These are phyloP conservation scores for Blastomyces silverae DNA, from an alignment of 2,329 filamentous ascomycete genomes.

Conservation along the genomic window DNA sequence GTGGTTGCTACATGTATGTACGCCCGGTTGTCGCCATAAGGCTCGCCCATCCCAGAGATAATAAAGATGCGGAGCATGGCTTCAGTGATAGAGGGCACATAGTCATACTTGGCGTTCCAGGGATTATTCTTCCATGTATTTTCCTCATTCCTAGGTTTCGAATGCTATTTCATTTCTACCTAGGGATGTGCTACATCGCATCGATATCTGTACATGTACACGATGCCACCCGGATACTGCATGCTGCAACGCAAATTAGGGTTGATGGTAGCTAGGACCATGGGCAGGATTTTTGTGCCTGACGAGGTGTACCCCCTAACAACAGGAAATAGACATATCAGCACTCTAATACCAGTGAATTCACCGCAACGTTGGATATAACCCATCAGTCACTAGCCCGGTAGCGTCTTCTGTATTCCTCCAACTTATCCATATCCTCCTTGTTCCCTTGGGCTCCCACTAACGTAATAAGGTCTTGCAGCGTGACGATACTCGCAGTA, in stretches of 20 bases:
- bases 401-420: slow-evolving; percentile 59
- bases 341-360: not conserved
- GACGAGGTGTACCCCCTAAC: not conserved
- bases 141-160: not conserved
- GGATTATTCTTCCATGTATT: not conserved
- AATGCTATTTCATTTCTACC: not conserved
- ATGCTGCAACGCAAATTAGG: not conserved
- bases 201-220: not conserved
- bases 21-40: not conserved
- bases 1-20: not conserved
- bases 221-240: not conserved
- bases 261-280: not conserved
- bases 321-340: slow-evolving; percentile 4
- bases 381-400: slow-evolving; percentile 26
- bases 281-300: not conserved
- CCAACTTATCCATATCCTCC: slow-evolving; percentile 58
- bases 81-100: not conserved
- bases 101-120: not conserved
- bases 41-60: not conserved
- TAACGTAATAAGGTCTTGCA: slow-evolving; percentile 73
- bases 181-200: not conserved
- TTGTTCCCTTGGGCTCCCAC: slow-evolving; percentile 56
- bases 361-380: not conserved
- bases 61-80: not conserved
- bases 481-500: slow-evolving; percentile 48